Percentiles rank a stretch among this genome's conserved stretches.
Conservation (phyloP, 345 rosid species). For the Trapa bicornis region DNA sequence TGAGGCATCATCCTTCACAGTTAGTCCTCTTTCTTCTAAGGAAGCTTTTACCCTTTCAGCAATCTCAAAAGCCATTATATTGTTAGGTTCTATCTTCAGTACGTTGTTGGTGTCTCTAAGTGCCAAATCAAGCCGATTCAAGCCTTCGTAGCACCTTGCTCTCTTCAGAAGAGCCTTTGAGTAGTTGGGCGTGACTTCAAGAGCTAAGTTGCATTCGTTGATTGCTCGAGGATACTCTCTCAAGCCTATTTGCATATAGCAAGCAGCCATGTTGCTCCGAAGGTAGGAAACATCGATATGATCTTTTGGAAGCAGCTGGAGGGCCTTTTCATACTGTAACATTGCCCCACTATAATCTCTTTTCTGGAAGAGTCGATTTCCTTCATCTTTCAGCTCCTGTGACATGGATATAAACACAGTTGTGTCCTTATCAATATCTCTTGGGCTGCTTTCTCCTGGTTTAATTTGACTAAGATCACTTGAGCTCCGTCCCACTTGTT, state of each 20-base stretch:
- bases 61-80: slow-evolving; percentile 63
- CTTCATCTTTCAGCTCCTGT: slow-evolving; percentile 69
- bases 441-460: slow-evolving; percentile 20
- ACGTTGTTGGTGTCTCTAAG: slow-evolving; percentile 57
- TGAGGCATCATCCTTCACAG: slow-evolving; percentile 35
- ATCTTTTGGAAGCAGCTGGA: slow-evolving; percentile 60
- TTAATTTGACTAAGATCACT: slow-evolving; percentile 29
- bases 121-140: slow-evolving; percentile 72
- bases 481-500: slow-evolving; percentile 20
- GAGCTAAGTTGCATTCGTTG: slow-evolving; percentile 63
- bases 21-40: slow-evolving; percentile 48
- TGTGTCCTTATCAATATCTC: slow-evolving; percentile 35
- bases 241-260: slow-evolving; percentile 81
- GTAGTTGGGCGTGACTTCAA: slow-evolving; percentile 53
- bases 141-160: slow-evolving; percentile 79
- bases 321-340: slow-evolving; percentile 66
- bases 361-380: slow-evolving; percentile 69
- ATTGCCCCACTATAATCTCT: slow-evolving; percentile 65
- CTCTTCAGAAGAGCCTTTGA: slow-evolving; percentile 70
- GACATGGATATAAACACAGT: slow-evolving; percentile 42
- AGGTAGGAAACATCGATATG: slow-evolving; percentile 52
- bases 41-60: slow-evolving; percentile 49
- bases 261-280: slow-evolving; percentile 69
- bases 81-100: slow-evolving; percentile 54
- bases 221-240: slow-evolving; percentile 65